phyloP scores from a whole-genome alignment of 2,329 filamentous ascomycete genomes.

The Ophiostoma quercus region DNA sequence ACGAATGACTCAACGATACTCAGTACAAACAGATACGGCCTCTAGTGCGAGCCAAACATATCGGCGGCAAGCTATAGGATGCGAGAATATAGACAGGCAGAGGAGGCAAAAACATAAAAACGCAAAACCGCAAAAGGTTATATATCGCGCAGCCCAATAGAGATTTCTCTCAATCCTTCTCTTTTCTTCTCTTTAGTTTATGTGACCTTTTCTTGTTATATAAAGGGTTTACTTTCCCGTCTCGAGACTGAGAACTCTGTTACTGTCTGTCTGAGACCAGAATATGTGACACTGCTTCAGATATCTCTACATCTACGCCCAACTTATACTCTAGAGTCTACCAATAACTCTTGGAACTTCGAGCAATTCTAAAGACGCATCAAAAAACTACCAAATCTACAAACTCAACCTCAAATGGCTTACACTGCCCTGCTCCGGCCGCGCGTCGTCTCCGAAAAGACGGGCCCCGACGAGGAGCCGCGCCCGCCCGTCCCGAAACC shows the following conservation, averaged over 20 bases:
- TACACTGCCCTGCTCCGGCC: not conserved
- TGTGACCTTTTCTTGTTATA: not conserved
- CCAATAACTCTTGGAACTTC: not conserved
- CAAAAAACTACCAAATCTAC: no score
- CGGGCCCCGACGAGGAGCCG: conserved; percentile 21
- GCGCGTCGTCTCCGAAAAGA: conserved; percentile 9
- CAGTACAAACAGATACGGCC: not conserved
- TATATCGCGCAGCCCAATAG: not conserved
- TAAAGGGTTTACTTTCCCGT: not conserved
- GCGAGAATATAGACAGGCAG: not conserved
- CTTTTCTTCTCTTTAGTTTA: not conserved
- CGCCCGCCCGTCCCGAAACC: conserved; percentile 24
- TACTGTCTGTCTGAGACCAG: not conserved
- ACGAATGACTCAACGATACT: not conserved
- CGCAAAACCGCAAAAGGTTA: not conserved
- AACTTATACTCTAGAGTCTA: not conserved
- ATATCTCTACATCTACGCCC: not conserved
- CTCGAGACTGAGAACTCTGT: no score
- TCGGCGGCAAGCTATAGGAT: not conserved
- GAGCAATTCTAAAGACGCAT: no score
- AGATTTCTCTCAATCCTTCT: not conserved
- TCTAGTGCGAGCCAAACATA: not conserved
- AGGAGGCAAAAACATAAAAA: not conserved
- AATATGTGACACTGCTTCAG: not conserved
- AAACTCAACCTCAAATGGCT: not conserved